A percentile compares a stretch with the other conserved stretches of the same genome.
Evolutionary conservation across 352 stramenopile species (phyloP).

Genomic region (Globisporangium okanoganense): DNA sequence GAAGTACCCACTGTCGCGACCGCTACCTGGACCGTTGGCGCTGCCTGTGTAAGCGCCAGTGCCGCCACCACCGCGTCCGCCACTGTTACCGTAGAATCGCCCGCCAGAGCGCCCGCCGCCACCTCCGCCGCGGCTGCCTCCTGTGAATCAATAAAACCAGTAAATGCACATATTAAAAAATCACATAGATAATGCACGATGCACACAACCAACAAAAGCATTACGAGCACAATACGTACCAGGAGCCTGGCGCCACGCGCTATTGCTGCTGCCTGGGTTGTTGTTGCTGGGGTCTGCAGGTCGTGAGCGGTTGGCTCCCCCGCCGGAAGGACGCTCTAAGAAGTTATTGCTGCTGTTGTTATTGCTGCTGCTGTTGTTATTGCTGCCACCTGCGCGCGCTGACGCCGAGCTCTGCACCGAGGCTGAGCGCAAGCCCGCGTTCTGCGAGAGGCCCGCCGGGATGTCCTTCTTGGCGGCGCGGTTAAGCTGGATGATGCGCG

Average conservation of each 20-base stretch:
- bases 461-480: constrained; percentile 24
- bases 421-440: constrained; percentile 16
- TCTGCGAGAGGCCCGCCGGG: constrained; percentile 11
- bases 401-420: constrained; percentile 14
- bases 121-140: constrained; percentile 1
- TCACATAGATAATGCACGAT: not conserved
- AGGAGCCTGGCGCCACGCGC: not conserved
- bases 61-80: not conserved
- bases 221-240: not conserved
- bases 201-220: not conserved
- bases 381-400: not conserved
- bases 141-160: not conserved
- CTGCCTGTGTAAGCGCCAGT: not conserved
- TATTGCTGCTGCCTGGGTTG: not conserved
- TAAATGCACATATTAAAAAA: not conserved
- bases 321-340: constrained; percentile 2
- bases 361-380: constrained; percentile 10
- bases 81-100: constrained; percentile 10
- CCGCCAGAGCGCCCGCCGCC: constrained; percentile 14
- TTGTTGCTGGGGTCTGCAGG: constrained; percentile 1
- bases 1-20: constrained; percentile 21
- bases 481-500: constrained; percentile 40
- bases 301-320: not conserved
- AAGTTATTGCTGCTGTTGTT: not conserved
- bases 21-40: constrained; percentile 9